Conservation (phyloP, 202 grass and related monocot genomes). For the Sporobolus alterniflorus region DNA sequence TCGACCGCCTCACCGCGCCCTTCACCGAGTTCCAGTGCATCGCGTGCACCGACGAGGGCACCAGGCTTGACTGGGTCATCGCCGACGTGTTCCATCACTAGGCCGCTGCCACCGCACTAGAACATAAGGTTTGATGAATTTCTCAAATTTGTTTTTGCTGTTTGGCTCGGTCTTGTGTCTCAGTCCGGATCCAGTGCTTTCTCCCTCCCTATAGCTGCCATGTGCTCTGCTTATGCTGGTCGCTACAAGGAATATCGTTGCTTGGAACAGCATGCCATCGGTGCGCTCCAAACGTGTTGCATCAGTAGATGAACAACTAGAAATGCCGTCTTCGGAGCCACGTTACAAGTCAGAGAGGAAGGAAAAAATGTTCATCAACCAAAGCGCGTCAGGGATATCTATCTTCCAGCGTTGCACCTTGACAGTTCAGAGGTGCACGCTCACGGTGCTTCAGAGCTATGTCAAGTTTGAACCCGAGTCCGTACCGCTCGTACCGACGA, state of each 20-base stretch:
- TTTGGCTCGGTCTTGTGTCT: no score
- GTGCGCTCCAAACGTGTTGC: not conserved
- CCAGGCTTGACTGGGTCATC: slow-evolving; percentile 50
- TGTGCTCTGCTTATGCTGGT: not conserved
- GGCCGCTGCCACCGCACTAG: slow-evolving; percentile 30
- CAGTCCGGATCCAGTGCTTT: not conserved
- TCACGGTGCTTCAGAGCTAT: slow-evolving; percentile 31
- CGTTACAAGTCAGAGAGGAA: not conserved
- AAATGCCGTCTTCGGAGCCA: not conserved
- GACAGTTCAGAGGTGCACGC: slow-evolving; percentile 4
- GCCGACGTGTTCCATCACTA: slow-evolving; percentile 49
- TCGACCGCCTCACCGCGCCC: not conserved
- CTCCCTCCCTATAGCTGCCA: not conserved
- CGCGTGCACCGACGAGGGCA: not conserved
- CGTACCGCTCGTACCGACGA: not conserved
- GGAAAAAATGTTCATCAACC: not conserved
- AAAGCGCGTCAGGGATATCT: not conserved
- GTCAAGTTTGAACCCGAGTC: slow-evolving; percentile 36
- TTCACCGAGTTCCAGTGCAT: not conserved
- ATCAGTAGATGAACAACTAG: not conserved
- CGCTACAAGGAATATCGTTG: not conserved
- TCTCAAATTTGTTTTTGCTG: no score
- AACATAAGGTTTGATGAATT: not conserved
- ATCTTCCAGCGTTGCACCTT: not conserved
- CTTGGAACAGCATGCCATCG: not conserved